Evolutionary conservation across 1,284 basidiomycete genomes (phyloP).

Genomic region (Malassezia sympodialis): DNA sequence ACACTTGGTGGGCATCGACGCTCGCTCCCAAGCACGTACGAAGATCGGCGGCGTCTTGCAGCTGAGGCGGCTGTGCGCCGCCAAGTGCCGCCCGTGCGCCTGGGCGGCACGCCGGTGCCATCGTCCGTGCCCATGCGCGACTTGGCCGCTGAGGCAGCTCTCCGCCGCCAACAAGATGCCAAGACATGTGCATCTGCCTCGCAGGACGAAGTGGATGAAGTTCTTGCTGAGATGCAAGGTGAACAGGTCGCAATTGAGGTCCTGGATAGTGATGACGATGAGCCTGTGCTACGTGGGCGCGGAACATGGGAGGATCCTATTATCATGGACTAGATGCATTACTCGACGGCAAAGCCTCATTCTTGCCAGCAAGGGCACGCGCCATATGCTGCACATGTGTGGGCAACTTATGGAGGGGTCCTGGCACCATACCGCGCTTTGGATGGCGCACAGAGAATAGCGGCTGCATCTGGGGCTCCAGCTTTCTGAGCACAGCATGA

Average conservation of each 20-base stretch:
- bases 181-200: conserved; percentile 10
- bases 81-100: not conserved
- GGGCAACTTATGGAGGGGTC: conserved; percentile 2
- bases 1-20: conserved; percentile 12
- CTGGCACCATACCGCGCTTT: conserved; percentile 3
- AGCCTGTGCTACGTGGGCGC: not conserved
- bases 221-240: not conserved
- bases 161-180: conserved; percentile 4
- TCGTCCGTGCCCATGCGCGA: not conserved
- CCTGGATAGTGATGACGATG: conserved; percentile 11
- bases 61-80: not conserved
- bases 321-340: not conserved
- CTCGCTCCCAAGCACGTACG: not conserved
- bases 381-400: not conserved
- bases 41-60: not conserved
- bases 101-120: not conserved
- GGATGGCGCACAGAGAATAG: conserved; percentile 14
- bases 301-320: conserved; percentile 3
- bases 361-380: not conserved
- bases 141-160: conserved; percentile 14
- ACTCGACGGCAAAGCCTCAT: not conserved
- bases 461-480: not conserved
- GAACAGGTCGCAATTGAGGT: conserved; percentile 1
- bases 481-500: not conserved
- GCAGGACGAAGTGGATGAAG: not conserved